Conservation (phyloP, 345 rosid species). For the Fremontodendron californicum region DNA sequence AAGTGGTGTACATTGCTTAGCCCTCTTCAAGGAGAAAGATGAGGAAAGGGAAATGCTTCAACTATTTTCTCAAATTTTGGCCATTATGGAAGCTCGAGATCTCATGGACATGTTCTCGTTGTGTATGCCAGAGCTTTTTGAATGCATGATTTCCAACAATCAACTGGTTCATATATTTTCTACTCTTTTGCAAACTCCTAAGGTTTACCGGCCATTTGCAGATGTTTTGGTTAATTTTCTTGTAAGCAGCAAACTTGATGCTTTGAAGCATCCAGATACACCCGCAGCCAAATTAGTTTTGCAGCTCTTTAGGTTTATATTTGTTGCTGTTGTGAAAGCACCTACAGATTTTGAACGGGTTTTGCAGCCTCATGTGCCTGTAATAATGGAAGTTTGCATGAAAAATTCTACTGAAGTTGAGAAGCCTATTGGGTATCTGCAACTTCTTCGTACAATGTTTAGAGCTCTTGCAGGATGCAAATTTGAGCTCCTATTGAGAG, state of each 20-base stretch:
- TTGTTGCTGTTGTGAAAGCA: constrained; percentile 86
- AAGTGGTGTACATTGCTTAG: constrained; percentile 98
- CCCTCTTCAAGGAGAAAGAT: constrained; percentile 98
- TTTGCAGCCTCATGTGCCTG: constrained; percentile 93
- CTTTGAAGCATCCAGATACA: constrained; percentile 81
- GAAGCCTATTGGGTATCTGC: constrained; percentile 90
- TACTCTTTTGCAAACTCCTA: constrained; percentile 69
- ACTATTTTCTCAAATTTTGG: constrained; percentile 85
- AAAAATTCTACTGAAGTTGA: constrained; percentile 94
- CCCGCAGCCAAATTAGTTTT: constrained; percentile 82
- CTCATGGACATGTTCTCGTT: constrained; percentile 98
- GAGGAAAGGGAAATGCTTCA: constrained; percentile 95
- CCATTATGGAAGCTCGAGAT: constrained; percentile 97
- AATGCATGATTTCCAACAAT: constrained; percentile 87
- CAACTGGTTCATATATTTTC: constrained; percentile 94
- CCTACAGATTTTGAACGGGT: constrained; percentile 95
- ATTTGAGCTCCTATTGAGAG: constrained; percentile 83
- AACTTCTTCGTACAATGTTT: constrained; percentile 88
- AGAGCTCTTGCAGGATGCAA: constrained; percentile 91
- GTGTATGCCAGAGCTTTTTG: constrained; percentile 98
- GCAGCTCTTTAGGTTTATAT: constrained; percentile 91
- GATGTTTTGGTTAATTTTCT: constrained; percentile 91
- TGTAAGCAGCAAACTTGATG: constrained; percentile 85
- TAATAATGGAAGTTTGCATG: constrained; percentile 93
- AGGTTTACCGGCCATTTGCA: constrained; percentile 86